Base-by-base conservation (phyloP, 148 eudicot genomes). In the Vaccinium vitisidaea region DNA sequence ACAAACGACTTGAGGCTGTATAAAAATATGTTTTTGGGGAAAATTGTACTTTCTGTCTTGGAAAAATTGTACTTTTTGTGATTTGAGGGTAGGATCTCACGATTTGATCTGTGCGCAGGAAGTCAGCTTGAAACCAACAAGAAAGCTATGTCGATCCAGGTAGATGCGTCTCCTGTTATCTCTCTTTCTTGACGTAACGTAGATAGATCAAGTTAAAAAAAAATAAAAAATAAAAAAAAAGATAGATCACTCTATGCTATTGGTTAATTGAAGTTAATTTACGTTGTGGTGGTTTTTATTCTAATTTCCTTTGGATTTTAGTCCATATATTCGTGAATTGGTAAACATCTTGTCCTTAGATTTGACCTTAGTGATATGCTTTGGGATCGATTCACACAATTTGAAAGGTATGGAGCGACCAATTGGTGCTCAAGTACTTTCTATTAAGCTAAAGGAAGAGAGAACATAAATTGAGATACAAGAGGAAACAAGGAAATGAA, bases 141-240 rank as follows among this genome's bases (percentile, higher is more conserved):
- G 83, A 94, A 95, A 85, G 98, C 98, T 52, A 90, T 95, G 98
- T 82, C 65, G 56, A 94, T 94, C 70, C 98, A 93, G 98, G 98
- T 94, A 82, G 65, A 48, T 58, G 14, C 15, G 4, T 82, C 54
- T 39, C 36, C 14, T 27, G 18, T 12, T 69, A 25, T 27, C 5
- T 25, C 39, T 27, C 74, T 67, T 21, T 63, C 30, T 63, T 63
- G 70, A 63, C n/a, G 11, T 67, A 27, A 69, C 27, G 39, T 27
- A 12, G 74, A 69, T 69, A 69, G 74, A 69, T 12, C 2, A 23
- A 27, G 30, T 27, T 27, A 27, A 27, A 27, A 27, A 27, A 27
- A 27, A 27, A 27, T 0, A 27, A 27, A 27, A 27, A n/a, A n/a
- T n/a, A n/a, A 27, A 27, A 27, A 27, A 27, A 27, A 27, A 12